Evolutionary conservation across 2,329 filamentous ascomycete species (phyloP), one percentile per base, ranked within the genome.

Genomic region (Cercospora berteroae): DNA sequence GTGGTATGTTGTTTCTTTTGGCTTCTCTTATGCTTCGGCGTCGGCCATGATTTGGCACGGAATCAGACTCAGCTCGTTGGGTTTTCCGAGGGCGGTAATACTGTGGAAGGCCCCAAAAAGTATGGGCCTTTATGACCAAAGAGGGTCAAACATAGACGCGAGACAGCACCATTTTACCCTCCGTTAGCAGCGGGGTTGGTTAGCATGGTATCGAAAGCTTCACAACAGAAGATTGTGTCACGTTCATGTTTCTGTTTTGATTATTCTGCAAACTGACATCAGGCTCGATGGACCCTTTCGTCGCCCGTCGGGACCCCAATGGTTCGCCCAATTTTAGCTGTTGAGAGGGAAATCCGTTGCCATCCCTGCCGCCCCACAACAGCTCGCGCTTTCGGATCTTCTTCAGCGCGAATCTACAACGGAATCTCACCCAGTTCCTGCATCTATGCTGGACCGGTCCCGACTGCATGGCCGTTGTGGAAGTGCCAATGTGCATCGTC

Each of bases 141-240:
- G 23, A 48, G 39, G 65, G 36, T 62, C 67, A 48, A 48, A 33
- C 50, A 66, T 69, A 67, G 67, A 71, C 60, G 62, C 18, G 25
- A 31, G 13, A 33, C 55, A 60, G 29, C 63, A 59, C 63, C 56
- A 48, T 57, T 55, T 55, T 27, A 58, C 61, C 63, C 67, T 67
- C 65, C 64, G 60, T 36, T 23, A 27, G 63, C 48, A 66, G 65
- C 52, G 66, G 69, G 67, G 67, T 68, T 68, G 67, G 69, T 60
- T 65, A 66, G 67, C 65, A 71, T 68, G 65, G 67, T 64, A 68
- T 64, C 42, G 59, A 67, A 58, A 65, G 63, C 67, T 67, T 67
- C 56, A 42, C 65, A 67, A 31, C 52, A 56, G 23, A 29, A 31
- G 13, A 27, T 18, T 56, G 25, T 56, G n/a, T 31, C 52, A 31